Percentiles rank a stretch among this genome's conserved stretches.
phyloP scores from a whole-genome alignment of 768 basidiomycete genomes.

The Austroboletus eburneus region DNA sequence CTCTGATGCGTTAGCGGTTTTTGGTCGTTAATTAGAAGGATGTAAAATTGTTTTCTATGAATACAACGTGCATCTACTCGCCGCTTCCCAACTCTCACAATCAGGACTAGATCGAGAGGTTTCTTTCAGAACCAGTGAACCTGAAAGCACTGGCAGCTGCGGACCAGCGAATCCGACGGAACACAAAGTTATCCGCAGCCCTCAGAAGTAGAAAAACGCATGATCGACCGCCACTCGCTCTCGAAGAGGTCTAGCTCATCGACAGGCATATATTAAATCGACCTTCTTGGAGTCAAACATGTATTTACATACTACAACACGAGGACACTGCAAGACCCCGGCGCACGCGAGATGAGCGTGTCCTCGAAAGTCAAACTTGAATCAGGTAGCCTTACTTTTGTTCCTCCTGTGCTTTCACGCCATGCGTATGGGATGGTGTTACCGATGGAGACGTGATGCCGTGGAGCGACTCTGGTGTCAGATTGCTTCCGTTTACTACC shows the following conservation, averaged over 20 bases:
- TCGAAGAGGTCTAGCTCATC: no score
- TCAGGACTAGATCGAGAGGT: no score
- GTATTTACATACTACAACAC: conserved; percentile 4
- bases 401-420: conserved; percentile 14
- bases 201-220: no score
- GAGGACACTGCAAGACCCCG: not conserved
- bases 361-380: not conserved
- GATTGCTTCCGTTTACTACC: conserved; percentile 32
- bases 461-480: conserved; percentile 59
- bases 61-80: not conserved
- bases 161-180: no score
- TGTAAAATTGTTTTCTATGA: not conserved
- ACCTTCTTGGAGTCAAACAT: not conserved
- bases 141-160: no score
- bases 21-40: conserved; percentile 7
- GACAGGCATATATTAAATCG: not conserved
- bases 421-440: conserved; percentile 22
- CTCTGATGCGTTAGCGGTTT: conserved; percentile 17
- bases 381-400: conserved; percentile 13
- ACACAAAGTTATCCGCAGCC: no score
- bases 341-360: no score
- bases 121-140: no score
- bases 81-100: not conserved
- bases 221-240: no score
- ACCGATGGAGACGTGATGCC: conserved; percentile 51